phyloP scores from a whole-genome alignment of 768 basidiomycete genomes.

The Leccinum broughii region DNA sequence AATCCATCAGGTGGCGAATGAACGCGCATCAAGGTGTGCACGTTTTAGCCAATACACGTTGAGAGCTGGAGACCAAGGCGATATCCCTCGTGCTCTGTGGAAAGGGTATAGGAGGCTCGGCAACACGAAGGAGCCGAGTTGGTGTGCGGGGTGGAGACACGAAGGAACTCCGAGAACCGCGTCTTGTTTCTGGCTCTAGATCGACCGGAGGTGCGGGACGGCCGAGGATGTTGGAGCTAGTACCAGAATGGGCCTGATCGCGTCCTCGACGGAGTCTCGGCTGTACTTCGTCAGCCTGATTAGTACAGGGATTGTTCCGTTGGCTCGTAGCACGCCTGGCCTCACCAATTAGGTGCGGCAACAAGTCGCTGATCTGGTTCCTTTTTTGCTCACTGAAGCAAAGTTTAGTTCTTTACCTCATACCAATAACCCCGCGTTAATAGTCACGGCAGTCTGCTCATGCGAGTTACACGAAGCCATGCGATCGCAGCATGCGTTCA shows the following conservation, averaged over 20 bases:
- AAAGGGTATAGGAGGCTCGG: constrained; percentile 13
- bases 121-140: constrained; percentile 12
- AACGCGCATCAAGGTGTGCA: constrained; percentile 17
- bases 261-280: constrained; percentile 24
- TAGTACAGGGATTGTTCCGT: constrained; percentile 9
- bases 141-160: constrained; percentile 9
- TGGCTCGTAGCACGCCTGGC: constrained; percentile 5
- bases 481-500: constrained; percentile 23
- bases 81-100: constrained; percentile 9
- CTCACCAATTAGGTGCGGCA: constrained; percentile 26
- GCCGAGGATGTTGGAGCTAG: constrained; percentile 7
- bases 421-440: constrained; percentile 8
- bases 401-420: neutral
- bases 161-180: constrained; percentile 21
- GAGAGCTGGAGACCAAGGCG: constrained; percentile 3
- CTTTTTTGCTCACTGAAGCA: neutral
- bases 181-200: constrained; percentile 3
- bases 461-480: constrained; percentile 11
- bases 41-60: constrained; percentile 27
- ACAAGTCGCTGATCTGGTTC: constrained; percentile 11
- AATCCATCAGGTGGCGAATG: constrained; percentile 3
- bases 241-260: constrained; percentile 11
- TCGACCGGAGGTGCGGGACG: constrained; percentile 5
- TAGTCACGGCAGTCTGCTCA: constrained; percentile 14
- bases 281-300: constrained; percentile 6